Evolutionary conservation across 164 flowering plant genomes (phyloP), one percentile per base, ranked within the genome.

Genomic region (Dillenia turbinata): DNA sequence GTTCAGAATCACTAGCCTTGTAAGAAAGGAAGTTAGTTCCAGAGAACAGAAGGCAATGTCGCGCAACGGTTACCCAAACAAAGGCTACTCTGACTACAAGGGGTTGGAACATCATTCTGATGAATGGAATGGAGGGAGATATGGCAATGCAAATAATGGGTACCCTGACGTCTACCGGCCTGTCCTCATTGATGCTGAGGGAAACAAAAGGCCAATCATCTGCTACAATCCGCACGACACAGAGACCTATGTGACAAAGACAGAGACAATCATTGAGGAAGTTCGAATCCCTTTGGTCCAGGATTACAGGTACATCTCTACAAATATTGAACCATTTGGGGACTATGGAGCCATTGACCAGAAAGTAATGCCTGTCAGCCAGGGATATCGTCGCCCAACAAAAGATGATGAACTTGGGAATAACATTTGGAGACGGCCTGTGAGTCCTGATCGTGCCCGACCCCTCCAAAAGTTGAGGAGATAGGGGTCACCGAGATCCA

Each of bases 121-220:
- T 13, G 65, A 54, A 52, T 61, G 72, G 74, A 66, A 60, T 48
- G 40, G 33, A 60, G 54, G 66, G 26, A 64, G 72, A 55, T 45
- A 44, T 16, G 66, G 44, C 12, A 46, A 15, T 53, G 58, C 57
- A 9, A 12, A 49, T 19, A 75, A 62, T 51, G 55, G 48, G 49
- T 14, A 10, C 52, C 52, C 46, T 2, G 75, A 74, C 45, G 61
- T 69, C 9, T 71, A 71, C 69, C 44, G 68, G 64, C 79, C 83
- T 53, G 78, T 69, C 48, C 57, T 72, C 22, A 33, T 76, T 24
- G 81, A 76, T 66, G 72, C 80, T 6, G 68, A 76, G 7, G 81
- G 83, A 5, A 73, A 70, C 44, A 66, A 69, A 47, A 68, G 60
- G 61, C 76, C 81, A 0, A 15, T 76, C 3, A 12, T 71, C 22